Conservation (phyloP, 768 basidiomycete species). For the Tylopilus sp. region DNA sequence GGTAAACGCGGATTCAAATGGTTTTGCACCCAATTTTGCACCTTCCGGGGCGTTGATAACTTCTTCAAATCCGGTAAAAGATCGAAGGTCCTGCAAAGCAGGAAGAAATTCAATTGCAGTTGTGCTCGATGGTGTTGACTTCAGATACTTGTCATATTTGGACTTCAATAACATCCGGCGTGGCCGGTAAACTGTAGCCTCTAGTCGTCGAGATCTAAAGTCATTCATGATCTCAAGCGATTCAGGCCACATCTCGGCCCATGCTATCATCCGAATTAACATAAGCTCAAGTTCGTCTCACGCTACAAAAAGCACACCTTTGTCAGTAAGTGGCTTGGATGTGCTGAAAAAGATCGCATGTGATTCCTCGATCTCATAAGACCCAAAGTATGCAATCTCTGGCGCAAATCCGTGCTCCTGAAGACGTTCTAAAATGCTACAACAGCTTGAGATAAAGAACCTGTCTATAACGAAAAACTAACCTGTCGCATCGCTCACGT, state of each 20-base stretch:
- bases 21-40: neutral
- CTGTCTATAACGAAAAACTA: too few species aligned
- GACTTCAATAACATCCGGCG: neutral
- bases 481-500: too few species aligned
- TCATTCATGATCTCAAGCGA: too few species aligned
- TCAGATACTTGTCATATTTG: conserved; percentile 1
- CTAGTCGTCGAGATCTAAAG: neutral
- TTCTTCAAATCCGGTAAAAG: neutral
- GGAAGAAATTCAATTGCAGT: neutral
- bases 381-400: conserved; percentile 3
- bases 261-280: neutral
- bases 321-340: conserved; percentile 6
- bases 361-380: neutral
- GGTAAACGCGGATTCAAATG: conserved; percentile 6
- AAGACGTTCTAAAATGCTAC: conserved; percentile 15
- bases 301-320: neutral
- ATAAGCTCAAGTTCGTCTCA: too few species aligned
- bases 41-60: conserved; percentile 1
- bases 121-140: neutral
- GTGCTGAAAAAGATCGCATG: conserved; percentile 9
- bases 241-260: neutral
- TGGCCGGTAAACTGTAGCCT: neutral
- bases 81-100: neutral
- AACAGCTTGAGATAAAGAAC: too few species aligned
- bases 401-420: conserved; percentile 1